Evolutionary conservation across 768 basidiomycete genomes (phyloP), one percentile per base, ranked within the genome.

Genomic region (Lyophyllum semitale): DNA sequence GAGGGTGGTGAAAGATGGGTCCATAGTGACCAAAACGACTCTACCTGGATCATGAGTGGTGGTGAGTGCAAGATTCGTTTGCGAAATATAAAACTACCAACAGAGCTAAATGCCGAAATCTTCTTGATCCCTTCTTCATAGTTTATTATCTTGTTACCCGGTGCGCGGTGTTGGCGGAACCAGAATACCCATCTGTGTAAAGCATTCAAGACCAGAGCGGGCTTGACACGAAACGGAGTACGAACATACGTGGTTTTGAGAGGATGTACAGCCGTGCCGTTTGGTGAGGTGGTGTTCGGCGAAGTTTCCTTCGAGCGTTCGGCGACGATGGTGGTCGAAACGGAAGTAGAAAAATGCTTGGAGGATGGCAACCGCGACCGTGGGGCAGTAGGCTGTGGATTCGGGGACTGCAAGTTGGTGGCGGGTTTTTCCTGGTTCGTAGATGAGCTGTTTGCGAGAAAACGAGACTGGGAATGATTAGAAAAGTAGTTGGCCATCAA

Each of bases 41-140:
- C 96, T 49, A 93, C 91, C 88, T 94, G 65, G 3, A 22, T 33
- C 4, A 45, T 11, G 25, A 18, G 9, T 2, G 25, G 42, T 27
- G 37, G 54, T 63, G 40, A 62, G 55, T 57, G 41, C 12, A 54
- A 18, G 26, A 53, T 42, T 13, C 15, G 7, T 40, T 22, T 33
- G 46, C 26, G 26, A 53, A 43, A 11, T 42, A 48, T 13, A 18
- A 30, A 33, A 48, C 49, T 11, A 77, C 86, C 49, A 58, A 93
- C 91, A 5, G 93, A 95, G 61, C 89, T 87, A 67, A 95, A 96
- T 4, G 91, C 85, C 5, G 93, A 85, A 44, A 98, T 87, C 71
- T 89, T 89, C 74, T 93, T 93, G 66, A 98, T 96, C 26, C 94
- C 93, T 66, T 96, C 94, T 65, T 97, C 95, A 66, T 98, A 97